Evolutionary conservation across 805 yeast genomes (phyloP), one percentile per base, ranked within the genome.

Genomic region (Schwanniomyces occidentalis): DNA sequence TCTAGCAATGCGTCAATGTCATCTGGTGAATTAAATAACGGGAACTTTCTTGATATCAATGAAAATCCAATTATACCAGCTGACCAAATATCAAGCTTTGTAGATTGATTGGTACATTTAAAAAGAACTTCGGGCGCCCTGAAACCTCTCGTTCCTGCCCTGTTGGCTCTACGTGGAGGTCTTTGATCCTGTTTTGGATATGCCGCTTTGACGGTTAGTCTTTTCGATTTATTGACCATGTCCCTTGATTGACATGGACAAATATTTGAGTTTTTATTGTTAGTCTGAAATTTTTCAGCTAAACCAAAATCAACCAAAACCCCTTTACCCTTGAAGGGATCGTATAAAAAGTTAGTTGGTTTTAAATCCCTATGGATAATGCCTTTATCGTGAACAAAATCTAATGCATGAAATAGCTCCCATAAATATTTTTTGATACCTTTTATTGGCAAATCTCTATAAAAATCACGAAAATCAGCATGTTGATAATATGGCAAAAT

Each of bases 131-230:
- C 97, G 0, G 96, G 96, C 0, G 97, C 96, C 47, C 97, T 71
- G 53, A 89, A 89, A 0, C 97, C 97, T 48, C 97, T 72, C 1
- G 97, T 89, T 6, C 97, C 97, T 12, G 99, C 99, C 49, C 99
- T 79, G 52, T 93, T 93, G 0, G 98, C 98, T 38, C 99, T 74
- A 50, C 95, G 74, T 2, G 93, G 86, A 0, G 95, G 85, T 48
- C 98, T 71, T 32, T 78, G 77, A 63, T 93, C 99, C 49, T 85
- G 86, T 54, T 87, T 88, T 7, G 89, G 84, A 52, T 85, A 88
- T 2, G 96, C 59, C 2, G 72, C 71, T 46, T 70, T 63, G 22
- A 69, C 44, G 34, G 52, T 56, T 17, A 56, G 40, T 39, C 62
- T 38, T 31, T 58, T 56, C 8, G 33, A 32, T 9, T 25, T 18